Base-by-base conservation (phyloP, 2,329 filamentous ascomycete species). In the Stachybotrys chartarum region DNA sequence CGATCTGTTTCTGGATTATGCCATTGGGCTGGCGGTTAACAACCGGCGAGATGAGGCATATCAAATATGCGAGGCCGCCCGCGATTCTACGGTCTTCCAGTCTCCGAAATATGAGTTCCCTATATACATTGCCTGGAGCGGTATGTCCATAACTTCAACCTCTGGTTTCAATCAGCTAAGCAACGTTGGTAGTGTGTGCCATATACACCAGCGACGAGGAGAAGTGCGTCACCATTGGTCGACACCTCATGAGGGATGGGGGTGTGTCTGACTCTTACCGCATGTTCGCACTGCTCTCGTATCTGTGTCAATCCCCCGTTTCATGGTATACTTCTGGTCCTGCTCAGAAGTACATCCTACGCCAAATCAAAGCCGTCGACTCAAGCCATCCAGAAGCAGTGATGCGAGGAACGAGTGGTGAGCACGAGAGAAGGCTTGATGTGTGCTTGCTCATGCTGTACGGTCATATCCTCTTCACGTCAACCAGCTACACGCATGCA, bases 321-420 rank as follows among this genome's bases (percentile, higher is more conserved):
- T 81, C 85, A 32, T 90, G 87, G 77, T 96, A 93, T 70, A 87
- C 87, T 53, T 87, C 87, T 3, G 88, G 90, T 0, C 86, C 90
- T 0, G 86, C 87, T 18, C 91, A 96, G 70, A 97, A 97, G 69
- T 96, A 90, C 66, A 85, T 97, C 64, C 78, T 97, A 56, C 86
- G 94, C 5, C 91, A 96, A 71, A 90, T 99, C 72, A 95, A 96
- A 70, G 84, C 85, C 4, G 89, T 96, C 75, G 94, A 99, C 87
- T 49, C 76, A 72, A 76, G 80, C 14, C 73, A 78, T 14, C 72
- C 78, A 46, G 70, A 73, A 31, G 69, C 71, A 55, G 70, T 69
- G 3, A 55, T 12, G n/a, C 30, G 5, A n/a, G 7, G 32, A n/a
- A 14, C 14, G 32, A 35, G 14, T 14, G 16, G 44, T 11, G 8